Evolutionary conservation across 768 basidiomycete species (phyloP).

Genomic region (Psilocybe cubensis): DNA sequence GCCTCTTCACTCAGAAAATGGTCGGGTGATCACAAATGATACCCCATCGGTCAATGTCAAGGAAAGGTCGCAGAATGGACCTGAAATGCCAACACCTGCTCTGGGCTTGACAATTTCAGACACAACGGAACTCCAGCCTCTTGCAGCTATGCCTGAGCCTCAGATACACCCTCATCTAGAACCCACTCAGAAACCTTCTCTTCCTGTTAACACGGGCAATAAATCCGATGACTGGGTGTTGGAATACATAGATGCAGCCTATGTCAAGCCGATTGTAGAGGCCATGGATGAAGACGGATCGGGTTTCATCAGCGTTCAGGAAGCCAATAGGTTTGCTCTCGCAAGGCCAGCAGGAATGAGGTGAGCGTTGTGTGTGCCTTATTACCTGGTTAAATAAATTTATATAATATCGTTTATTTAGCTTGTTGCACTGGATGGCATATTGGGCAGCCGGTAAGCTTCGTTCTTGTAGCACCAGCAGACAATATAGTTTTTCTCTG

Average conservation of each 20-base stretch:
- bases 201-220: not conserved
- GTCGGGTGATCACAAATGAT: not conserved
- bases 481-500: not conserved
- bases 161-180: not conserved
- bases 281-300: slow-evolving; percentile 32
- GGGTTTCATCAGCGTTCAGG: slow-evolving; percentile 30
- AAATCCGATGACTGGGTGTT: slow-evolving; percentile 24
- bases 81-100: not conserved
- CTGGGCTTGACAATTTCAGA: not conserved
- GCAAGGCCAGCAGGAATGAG: slow-evolving; percentile 26
- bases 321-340: slow-evolving; percentile 27
- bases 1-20: not conserved
- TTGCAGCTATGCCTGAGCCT: not conserved
- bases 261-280: slow-evolving; percentile 29
- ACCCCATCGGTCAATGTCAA: too few relatives aligned
- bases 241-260: slow-evolving; percentile 27
- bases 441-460: slow-evolving; percentile 30
- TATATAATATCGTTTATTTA: slow-evolving; percentile 8
- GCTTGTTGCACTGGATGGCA: slow-evolving; percentile 31
- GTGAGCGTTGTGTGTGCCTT: slow-evolving; percentile 11
- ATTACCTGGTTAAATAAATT: not conserved
- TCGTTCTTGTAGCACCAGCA: not conserved
- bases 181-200: not conserved
- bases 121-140: not conserved
- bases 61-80: not conserved